phyloP scores from a whole-genome alignment of 2,329 filamentous ascomycete genomes.

The Lasiodiplodia sp. region DNA sequence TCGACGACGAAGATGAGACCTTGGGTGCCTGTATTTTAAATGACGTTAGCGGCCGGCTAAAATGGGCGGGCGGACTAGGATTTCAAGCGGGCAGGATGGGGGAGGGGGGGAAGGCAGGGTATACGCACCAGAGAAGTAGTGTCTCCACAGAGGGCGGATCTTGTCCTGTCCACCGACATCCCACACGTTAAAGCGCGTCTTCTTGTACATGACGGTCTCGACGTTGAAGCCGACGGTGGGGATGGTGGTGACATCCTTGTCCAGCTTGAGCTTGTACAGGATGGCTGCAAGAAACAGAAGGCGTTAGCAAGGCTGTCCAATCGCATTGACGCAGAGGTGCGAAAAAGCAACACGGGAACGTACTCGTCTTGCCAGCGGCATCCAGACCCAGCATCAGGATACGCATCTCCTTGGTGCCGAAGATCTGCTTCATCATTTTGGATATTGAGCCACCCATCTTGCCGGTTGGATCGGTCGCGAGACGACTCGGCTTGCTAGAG shows the following conservation, averaged over 20 bases:
- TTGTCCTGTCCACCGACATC: slow-evolving; percentile 99
- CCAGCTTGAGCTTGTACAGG: slow-evolving; percentile 99
- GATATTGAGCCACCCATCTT: slow-evolving; percentile 90
- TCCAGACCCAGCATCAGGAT: slow-evolving; percentile 97
- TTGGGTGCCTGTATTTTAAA: slow-evolving; percentile 72
- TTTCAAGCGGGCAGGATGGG: neutral
- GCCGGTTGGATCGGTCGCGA: slow-evolving; percentile 46
- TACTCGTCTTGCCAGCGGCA: slow-evolving; percentile 94
- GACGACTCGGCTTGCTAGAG: slow-evolving; percentile 7
- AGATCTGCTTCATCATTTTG: slow-evolving; percentile 98
- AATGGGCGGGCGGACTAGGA: slow-evolving; percentile 1
- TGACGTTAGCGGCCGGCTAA: slow-evolving; percentile 17
- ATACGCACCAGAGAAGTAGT: slow-evolving; percentile 86
- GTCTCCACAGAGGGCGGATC: slow-evolving; percentile 98
- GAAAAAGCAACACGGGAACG: slow-evolving; percentile 35
- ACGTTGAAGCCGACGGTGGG: slow-evolving; percentile 99
- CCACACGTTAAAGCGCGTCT: slow-evolving; percentile 99
- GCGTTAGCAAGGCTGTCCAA: slow-evolving; percentile 18
- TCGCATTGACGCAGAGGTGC: slow-evolving; percentile 8
- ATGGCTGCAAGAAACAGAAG: slow-evolving; percentile 64
- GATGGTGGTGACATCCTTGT: slow-evolving; percentile 98
- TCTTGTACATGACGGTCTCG: slow-evolving; percentile 99
- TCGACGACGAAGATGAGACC: slow-evolving; percentile 99
- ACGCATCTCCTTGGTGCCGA: slow-evolving; percentile 98
- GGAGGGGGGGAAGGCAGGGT: neutral